Evolutionary conservation across 768 basidiomycete genomes (phyloP).

Genomic region (Mycena rosella): DNA sequence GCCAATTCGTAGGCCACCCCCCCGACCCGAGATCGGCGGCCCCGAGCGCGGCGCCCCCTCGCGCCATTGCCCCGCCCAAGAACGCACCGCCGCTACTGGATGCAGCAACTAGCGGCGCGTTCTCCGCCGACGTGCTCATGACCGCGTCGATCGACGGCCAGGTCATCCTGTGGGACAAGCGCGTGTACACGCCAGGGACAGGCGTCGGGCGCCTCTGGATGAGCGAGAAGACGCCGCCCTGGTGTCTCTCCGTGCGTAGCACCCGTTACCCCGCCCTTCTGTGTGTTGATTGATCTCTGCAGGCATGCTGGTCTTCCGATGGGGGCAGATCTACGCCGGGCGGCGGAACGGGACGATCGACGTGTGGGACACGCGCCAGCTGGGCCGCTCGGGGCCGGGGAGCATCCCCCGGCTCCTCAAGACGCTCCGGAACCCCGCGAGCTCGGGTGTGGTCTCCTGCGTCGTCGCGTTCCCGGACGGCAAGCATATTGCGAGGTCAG

Average conservation of each 20-base stretch:
- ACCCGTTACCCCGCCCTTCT: constrained; percentile 4
- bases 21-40: background rate
- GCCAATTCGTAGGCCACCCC: constrained; percentile 8
- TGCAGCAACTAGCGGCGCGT: constrained; percentile 66
- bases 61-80: constrained; percentile 69
- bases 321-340: constrained; percentile 93
- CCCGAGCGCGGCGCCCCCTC: constrained; percentile 36
- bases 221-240: constrained; percentile 93
- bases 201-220: constrained; percentile 91
- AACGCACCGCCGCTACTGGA: constrained; percentile 84
- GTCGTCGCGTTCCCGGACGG: constrained; percentile 93
- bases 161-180: constrained; percentile 90
- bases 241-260: constrained; percentile 90
- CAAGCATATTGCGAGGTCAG: constrained; percentile 91
- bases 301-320: constrained; percentile 96
- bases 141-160: constrained; percentile 94
- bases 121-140: constrained; percentile 88
- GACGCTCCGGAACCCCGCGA: constrained; percentile 86
- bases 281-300: background rate
- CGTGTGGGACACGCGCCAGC: constrained; percentile 92
- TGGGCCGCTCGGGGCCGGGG: constrained; percentile 71
- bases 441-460: constrained; percentile 93
- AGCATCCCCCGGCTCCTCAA: constrained; percentile 84
- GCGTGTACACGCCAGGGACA: constrained; percentile 70
- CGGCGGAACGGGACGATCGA: constrained; percentile 92